Percentiles rank a stretch among this genome's conserved stretches.
Conservation (phyloP, 176 grass and related monocot species). For the Bolboschoenus planiculmis region DNA sequence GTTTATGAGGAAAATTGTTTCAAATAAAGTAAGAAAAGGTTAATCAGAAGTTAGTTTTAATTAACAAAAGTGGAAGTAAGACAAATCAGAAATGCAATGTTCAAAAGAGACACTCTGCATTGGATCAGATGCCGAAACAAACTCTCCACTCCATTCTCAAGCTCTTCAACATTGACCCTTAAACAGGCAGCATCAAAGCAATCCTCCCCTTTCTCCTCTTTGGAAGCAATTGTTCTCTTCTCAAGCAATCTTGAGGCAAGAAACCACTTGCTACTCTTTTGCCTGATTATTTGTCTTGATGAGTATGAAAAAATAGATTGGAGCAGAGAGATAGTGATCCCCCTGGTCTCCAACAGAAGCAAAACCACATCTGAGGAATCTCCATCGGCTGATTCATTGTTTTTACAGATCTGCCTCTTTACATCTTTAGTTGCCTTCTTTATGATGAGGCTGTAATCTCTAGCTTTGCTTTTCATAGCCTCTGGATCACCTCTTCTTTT, state of each 20-base stretch:
- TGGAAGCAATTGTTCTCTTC: not conserved
- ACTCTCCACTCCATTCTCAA: not conserved
- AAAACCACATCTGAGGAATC: not conserved
- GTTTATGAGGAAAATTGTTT: no score
- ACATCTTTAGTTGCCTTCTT: conserved; percentile 47
- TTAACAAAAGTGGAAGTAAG: no score
- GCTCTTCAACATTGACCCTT: not conserved
- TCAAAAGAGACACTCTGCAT: not conserved
- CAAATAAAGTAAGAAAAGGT: no score
- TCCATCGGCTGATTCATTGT: conserved; percentile 21
- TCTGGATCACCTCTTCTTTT: conserved; percentile 35
- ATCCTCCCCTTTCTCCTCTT: not conserved
- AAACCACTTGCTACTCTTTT: not conserved
- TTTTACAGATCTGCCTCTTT: conserved; percentile 33
- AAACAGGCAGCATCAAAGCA: not conserved
- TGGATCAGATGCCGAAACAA: conserved; percentile 25
- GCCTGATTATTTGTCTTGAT: not conserved
- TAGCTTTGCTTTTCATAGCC: conserved; percentile 19
- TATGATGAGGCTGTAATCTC: conserved; percentile 24
- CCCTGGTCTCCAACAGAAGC: not conserved
- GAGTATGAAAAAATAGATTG: not conserved
- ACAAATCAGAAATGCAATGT: no score
- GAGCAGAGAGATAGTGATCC: not conserved
- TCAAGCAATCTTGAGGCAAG: not conserved
- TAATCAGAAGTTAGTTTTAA: no score